Percentiles rank a stretch among this genome's conserved stretches.
These are phyloP conservation scores for Tricholoma sp. DNA, from an alignment of 768 basidiomycete genomes.

Conservation along the genomic window DNA sequence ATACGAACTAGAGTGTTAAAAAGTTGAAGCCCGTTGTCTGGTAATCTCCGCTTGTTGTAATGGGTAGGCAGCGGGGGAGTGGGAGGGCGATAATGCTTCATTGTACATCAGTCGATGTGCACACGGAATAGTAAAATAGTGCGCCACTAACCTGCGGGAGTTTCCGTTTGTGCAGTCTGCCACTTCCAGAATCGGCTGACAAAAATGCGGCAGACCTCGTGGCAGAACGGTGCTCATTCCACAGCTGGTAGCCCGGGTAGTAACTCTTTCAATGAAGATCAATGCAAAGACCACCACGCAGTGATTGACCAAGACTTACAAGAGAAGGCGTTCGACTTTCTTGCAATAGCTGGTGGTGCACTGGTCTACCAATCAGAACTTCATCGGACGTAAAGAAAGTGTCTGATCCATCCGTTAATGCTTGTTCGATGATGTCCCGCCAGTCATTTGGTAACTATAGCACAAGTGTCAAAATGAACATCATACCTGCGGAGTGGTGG, in stretches of 20 bases:
- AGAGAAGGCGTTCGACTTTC: not conserved
- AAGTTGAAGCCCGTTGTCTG: constrained; percentile 13
- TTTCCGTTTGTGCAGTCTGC: constrained; percentile 15
- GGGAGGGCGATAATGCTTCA: constrained; percentile 51
- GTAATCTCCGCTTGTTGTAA: constrained; percentile 29
- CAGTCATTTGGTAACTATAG: constrained; percentile 30
- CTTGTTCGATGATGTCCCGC: constrained; percentile 25
- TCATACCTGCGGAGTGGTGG: not conserved
- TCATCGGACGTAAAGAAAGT: constrained; percentile 1
- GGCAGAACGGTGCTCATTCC: not conserved
- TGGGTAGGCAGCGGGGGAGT: constrained; percentile 45
- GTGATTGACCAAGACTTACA: not conserved
- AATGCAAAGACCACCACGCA: not conserved
- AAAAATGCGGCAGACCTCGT: constrained; percentile 1
- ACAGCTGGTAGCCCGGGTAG: not conserved
- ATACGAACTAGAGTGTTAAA: constrained; percentile 2
- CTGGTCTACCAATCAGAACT: not conserved
- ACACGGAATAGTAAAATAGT: not conserved
- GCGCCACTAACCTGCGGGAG: constrained; percentile 17
- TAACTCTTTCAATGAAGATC: not conserved
- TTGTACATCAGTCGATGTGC: constrained; percentile 1
- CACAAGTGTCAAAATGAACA: not conserved
- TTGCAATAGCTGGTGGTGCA: not conserved
- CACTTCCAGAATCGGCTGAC: constrained; percentile 5
- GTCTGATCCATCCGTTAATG: constrained; percentile 4